Percentiles rank a stretch among this genome's conserved stretches.
These are phyloP conservation scores for Mycosarcoma maydis DNA, from an alignment of 1,284 basidiomycete genomes.

Conservation along the genomic window DNA sequence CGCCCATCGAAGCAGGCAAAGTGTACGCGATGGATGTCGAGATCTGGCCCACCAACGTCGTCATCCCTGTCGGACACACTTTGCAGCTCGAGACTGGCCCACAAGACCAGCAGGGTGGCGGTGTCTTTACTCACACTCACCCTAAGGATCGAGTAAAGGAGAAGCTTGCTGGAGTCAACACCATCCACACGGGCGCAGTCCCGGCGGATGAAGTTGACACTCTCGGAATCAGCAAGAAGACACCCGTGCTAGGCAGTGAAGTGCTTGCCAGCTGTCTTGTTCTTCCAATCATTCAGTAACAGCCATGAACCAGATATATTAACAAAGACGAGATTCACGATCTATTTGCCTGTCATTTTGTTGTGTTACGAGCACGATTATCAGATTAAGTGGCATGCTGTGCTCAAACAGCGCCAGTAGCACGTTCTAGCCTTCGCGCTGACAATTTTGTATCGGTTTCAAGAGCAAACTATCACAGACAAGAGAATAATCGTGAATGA, in stretches of 20 bases:
- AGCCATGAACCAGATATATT: too few species aligned
- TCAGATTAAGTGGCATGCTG: too few species aligned
- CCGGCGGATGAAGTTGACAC: conserved; percentile 1
- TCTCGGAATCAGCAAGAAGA: conserved; percentile 15
- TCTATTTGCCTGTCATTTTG: too few species aligned
- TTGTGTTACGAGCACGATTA: too few species aligned
- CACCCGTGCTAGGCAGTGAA: conserved; percentile 14
- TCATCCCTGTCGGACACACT: conserved; percentile 53
- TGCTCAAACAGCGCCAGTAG: too few species aligned
- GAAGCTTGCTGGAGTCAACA: conserved; percentile 16
- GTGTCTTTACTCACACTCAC: conserved; percentile 19
- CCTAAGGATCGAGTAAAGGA: conserved; percentile 15
- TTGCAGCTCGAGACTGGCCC: conserved; percentile 60
- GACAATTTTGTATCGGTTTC: too few species aligned
- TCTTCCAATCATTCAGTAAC: conserved; percentile 12
- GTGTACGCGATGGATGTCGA: conserved; percentile 61
- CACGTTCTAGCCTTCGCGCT: too few species aligned
- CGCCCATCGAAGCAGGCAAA: conserved; percentile 45
- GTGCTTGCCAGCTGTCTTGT: conserved; percentile 16
- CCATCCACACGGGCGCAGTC: conserved; percentile 8
- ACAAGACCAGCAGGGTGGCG: conserved; percentile 30
- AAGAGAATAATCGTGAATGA: too few species aligned
- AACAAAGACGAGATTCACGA: too few species aligned
- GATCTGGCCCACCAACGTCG: conserved; percentile 66
- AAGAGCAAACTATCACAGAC: too few species aligned